Percentiles rank a stretch among this genome's conserved stretches.
Conservation (phyloP, 805 yeast genomes). For the Starmerella scarabaei region DNA sequence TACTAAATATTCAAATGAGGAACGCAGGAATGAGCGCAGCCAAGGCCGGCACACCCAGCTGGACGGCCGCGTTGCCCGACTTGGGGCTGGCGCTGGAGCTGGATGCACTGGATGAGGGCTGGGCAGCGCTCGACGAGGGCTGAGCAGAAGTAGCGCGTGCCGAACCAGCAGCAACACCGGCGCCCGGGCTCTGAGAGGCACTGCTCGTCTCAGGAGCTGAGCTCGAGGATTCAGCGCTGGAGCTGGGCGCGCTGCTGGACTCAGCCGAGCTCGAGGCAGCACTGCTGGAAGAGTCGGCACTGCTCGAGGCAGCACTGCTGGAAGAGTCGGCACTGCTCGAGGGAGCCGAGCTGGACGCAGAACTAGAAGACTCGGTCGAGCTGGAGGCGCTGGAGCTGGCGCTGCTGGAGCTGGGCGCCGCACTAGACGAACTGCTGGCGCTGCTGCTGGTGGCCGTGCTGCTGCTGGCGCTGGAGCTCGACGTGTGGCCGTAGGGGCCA, state of each 20-base stretch:
- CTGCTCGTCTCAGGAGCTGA: constrained; percentile 5
- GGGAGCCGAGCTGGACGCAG: constrained; percentile 7
- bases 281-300: constrained; percentile 13
- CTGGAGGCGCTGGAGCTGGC: constrained; percentile 3
- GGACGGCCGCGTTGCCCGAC: constrained; percentile 9
- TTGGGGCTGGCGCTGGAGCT: background rate
- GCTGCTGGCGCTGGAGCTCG: constrained; percentile 7
- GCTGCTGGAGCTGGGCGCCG: constrained; percentile 10
- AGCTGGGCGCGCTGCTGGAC: constrained; percentile 9
- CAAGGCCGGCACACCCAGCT: constrained; percentile 6
- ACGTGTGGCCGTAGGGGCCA: constrained; percentile 18
- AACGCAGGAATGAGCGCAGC: constrained; percentile 14
- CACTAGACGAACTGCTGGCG: constrained; percentile 5
- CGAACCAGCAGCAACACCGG: constrained; percentile 11
- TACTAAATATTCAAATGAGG: constrained; percentile 1
- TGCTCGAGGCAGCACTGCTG: constrained; percentile 4
- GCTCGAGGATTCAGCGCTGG: constrained; percentile 4
- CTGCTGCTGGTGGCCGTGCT: constrained; percentile 12
- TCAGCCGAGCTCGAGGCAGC: constrained; percentile 9
- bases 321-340: constrained; percentile 14
- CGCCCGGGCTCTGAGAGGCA: background rate
- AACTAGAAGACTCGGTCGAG: constrained; percentile 12
- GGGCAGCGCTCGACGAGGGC: background rate
- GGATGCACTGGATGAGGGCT: background rate
- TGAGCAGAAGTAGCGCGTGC: constrained; percentile 2